phyloP scores from a whole-genome alignment of 495 filamentous ascomycete genomes.

The Penicillium subrubescens region DNA sequence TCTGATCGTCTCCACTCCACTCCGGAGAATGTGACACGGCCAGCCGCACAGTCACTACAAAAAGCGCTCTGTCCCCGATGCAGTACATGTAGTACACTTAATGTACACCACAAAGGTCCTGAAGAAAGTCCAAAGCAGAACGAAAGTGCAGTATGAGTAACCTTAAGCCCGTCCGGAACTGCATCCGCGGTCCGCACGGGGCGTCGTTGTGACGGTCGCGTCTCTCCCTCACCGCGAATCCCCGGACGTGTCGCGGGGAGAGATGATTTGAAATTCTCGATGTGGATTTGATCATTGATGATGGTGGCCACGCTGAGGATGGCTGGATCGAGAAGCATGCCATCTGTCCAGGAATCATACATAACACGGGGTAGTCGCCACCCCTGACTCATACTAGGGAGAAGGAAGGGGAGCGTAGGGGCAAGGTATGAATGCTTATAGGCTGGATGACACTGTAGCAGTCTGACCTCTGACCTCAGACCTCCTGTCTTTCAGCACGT shows the following conservation, averaged over 20 bases:
- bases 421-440: background rate
- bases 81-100: background rate
- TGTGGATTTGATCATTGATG: background rate
- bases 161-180: background rate
- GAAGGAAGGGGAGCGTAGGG: background rate
- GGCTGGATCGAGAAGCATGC: background rate
- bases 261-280: background rate
- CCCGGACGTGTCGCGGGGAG: conserved; percentile 15
- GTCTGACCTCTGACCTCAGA: conserved; percentile 17
- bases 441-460: conserved; percentile 4
- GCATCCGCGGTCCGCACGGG: conserved; percentile 3
- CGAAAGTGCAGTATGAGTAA: conserved; percentile 5
- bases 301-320: background rate
- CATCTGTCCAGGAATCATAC: background rate
- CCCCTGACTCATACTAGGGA: conserved; percentile 17
- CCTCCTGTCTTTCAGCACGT: background rate
- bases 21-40: conserved; percentile 16
- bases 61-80: conserved; percentile 7
- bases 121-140: background rate
- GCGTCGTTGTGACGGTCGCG: background rate
- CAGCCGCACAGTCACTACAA: conserved; percentile 11
- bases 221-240: conserved; percentile 13
- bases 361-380: background rate
- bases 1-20: background rate
- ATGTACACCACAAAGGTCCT: background rate